phyloP scores from a whole-genome alignment of 1,139 yeast genomes.

The Pichia sp. region DNA sequence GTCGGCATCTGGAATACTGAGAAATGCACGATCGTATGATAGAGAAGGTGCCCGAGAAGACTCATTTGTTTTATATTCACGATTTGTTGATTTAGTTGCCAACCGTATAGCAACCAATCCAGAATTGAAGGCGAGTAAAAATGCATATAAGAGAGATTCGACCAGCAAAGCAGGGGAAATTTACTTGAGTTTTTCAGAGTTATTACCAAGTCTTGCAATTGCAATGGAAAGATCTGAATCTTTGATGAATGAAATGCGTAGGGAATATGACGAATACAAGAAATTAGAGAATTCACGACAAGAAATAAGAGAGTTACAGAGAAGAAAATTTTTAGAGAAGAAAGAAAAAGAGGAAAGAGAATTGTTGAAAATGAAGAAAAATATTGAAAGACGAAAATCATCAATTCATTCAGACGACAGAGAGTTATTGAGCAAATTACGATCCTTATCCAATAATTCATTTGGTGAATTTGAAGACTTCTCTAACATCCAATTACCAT shows the following conservation, averaged over 20 bases:
- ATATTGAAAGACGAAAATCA: conserved; percentile 14
- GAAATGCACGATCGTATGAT: conserved; percentile 42
- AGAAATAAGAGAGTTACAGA: conserved; percentile 23
- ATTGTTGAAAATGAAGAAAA: conserved; percentile 4
- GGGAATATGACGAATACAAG: conserved; percentile 28
- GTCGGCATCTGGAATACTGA: conserved; percentile 35
- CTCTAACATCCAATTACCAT: conserved; percentile 1
- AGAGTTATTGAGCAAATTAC: conserved; percentile 19
- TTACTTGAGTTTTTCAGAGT: conserved; percentile 21
- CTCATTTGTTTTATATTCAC: conserved; percentile 43
- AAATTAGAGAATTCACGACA: conserved; percentile 22
- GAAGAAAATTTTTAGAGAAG: conserved; percentile 12
- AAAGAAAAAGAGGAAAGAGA: conserved; percentile 11
- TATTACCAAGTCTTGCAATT: conserved; percentile 26
- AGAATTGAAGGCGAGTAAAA: conserved; percentile 30
- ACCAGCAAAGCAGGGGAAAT: conserved; percentile 22
- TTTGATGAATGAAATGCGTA: conserved; percentile 32
- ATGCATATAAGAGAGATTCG: conserved; percentile 17
- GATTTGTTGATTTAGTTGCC: conserved; percentile 45
- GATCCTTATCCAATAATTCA: conserved; percentile 22
- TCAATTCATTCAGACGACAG: conserved; percentile 17
- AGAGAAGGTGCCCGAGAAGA: conserved; percentile 36
- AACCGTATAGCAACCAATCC: conserved; percentile 41
- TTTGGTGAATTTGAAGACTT: not conserved
- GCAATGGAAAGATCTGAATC: conserved; percentile 37